Base-by-base conservation (phyloP, 2,329 filamentous ascomycete species). In the Chalaropsis thielavioides region DNA sequence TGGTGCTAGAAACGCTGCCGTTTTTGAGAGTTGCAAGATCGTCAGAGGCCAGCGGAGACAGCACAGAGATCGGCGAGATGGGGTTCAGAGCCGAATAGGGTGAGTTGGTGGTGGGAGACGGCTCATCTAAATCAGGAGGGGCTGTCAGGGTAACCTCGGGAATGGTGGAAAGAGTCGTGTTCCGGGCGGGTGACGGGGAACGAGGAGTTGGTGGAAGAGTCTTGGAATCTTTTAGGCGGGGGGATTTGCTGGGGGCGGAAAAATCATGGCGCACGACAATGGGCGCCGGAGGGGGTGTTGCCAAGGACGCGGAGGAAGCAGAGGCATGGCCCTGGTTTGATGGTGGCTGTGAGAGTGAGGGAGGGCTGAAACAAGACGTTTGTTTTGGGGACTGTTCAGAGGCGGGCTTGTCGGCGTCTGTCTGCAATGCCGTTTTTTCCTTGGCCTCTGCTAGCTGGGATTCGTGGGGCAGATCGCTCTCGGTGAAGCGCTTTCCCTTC, bases 131-230 rank as follows among this genome's bases (percentile, higher is more conserved):
- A 24, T 68, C 68, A 11, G 71, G 68, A 8, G 67, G 68, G 10
- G 64, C 64, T 3, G 70, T 68, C 17, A 70, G 62, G 5, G 71
- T 71, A 17, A 76, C 70, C 68, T 79, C 76, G 3, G 77, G 76
- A 24, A 80, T 79, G 7, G 75, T 75, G 0, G 76, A 73, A 3
- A 79, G 71, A 4, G 71, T 70, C 4, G 71, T 70, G 3, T 71
- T 67, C 69, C 66, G 66, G 10, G 58, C 43, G 35, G 58, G 63
- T 13, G 63, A 61, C 35, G 63, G 51, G 17, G 63, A 61, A 1
- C 63, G 40, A 11, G 56, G 63, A 11, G 51, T 56, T 35, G 51
- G 51, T n/a, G 51, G 24, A 17, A 35, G 51, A 11, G 24, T 17
- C 27, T 35, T 56, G 51, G 15, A 7, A 17, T 56, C 51, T 8